These are phyloP conservation scores for Ophiostoma populinum DNA, from an alignment of 2,329 filamentous ascomycete genomes.

Conservation along the genomic window DNA sequence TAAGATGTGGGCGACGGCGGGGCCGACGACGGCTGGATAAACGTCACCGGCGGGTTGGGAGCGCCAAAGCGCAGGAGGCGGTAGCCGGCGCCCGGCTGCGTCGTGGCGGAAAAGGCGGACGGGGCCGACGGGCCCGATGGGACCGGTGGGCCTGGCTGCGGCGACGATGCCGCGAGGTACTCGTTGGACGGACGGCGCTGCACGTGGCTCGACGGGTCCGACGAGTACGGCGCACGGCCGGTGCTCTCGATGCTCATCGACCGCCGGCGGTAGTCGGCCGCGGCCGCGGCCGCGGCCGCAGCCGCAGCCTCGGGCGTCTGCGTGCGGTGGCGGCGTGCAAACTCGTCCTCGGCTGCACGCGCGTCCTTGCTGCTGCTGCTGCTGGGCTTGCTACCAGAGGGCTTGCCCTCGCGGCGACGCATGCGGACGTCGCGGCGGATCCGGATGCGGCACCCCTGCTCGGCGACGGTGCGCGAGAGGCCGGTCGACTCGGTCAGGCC, in stretches of 20 bases:
- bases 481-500: constrained; percentile 78
- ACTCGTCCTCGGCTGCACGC: constrained; percentile 17
- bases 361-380: not conserved
- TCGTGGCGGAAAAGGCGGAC: constrained; percentile 13
- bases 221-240: constrained; percentile 16
- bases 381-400: constrained; percentile 1
- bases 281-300: constrained; percentile 12
- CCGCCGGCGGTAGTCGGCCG: constrained; percentile 15
- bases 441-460: constrained; percentile 90
- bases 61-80: constrained; percentile 7
- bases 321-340: constrained; percentile 16
- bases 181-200: constrained; percentile 19
- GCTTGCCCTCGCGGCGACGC: constrained; percentile 33
- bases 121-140: constrained; percentile 14
- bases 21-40: constrained; percentile 15
- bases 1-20: constrained; percentile 18
- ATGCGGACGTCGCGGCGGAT: constrained; percentile 60
- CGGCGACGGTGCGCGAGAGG: constrained; percentile 77
- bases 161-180: constrained; percentile 10
- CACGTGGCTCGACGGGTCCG: constrained; percentile 11
- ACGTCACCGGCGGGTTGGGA: constrained; percentile 4
- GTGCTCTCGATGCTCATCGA: constrained; percentile 18
- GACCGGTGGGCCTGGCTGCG: not conserved
- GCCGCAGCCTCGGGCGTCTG: constrained; percentile 18
- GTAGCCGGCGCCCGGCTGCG: constrained; percentile 7